Percentiles rank a stretch among this genome's conserved stretches.
Evolutionary conservation across 371 early-diverging fungal genomes (phyloP).

Genomic region (Mucor circinelloides): DNA sequence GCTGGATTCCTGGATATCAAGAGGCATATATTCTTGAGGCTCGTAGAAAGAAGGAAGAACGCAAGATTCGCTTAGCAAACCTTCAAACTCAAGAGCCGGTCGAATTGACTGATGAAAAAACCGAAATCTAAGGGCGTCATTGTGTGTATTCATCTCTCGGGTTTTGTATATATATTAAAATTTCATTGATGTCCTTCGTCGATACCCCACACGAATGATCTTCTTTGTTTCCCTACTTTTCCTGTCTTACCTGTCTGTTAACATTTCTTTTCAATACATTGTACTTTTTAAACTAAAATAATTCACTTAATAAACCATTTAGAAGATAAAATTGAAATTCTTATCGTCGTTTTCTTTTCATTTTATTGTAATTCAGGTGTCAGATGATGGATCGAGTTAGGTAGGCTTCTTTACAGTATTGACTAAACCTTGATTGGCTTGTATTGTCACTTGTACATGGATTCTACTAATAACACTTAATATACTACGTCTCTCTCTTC

Average conservation of each 20-base stretch:
- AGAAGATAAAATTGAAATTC: no score
- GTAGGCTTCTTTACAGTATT: no score
- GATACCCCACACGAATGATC: conserved; percentile 1
- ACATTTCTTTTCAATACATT: not conserved
- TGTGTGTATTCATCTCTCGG: not conserved
- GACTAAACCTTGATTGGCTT: no score
- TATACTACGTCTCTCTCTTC: no score
- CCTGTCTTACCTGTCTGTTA: not conserved
- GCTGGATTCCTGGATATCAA: conserved; percentile 42
- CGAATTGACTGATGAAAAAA: not conserved
- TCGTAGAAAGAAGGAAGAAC: not conserved
- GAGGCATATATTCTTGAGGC: conserved; percentile 26
- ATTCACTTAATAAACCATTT: not conserved
- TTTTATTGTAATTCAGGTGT: no score
- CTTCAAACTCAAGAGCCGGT: not conserved
- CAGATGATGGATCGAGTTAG: no score
- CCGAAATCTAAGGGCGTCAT: not conserved
- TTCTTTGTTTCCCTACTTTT: not conserved
- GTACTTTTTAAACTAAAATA: not conserved
- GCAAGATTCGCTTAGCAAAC: not conserved
- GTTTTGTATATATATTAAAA: not conserved
- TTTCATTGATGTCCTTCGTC: not conserved
- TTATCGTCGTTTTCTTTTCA: no score
- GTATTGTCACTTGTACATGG: no score
- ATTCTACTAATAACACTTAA: no score